phyloP scores from a whole-genome alignment of 2,329 filamentous ascomycete species.

The Colletotrichum sp. region DNA sequence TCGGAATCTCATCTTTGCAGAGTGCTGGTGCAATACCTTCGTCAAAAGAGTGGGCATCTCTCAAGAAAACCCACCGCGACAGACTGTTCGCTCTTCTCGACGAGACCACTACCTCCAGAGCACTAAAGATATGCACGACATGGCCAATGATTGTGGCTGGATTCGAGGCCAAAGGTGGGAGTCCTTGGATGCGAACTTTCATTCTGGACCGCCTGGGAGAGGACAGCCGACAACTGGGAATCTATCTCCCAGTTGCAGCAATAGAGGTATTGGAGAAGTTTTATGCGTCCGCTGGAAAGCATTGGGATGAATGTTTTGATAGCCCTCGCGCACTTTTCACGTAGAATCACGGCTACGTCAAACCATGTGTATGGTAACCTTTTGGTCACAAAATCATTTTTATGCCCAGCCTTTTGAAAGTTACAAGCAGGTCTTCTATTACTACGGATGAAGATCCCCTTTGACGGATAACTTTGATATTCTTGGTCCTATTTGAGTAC shows the following conservation, averaged over 20 bases:
- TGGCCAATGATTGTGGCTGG: constrained; percentile 15
- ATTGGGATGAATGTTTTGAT: constrained; percentile 15
- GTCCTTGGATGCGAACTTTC: neutral
- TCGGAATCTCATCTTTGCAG: constrained; percentile 40
- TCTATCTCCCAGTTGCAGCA: neutral
- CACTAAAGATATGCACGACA: neutral
- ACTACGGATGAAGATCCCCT: too few relatives aligned
- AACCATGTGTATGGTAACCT: too few relatives aligned
- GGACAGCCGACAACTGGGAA: neutral
- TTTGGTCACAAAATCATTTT: too few relatives aligned
- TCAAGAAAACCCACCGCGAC: constrained; percentile 10
- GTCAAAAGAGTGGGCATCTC: constrained; percentile 6
- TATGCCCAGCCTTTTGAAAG: too few relatives aligned
- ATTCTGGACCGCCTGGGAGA: neutral
- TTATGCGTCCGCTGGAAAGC: neutral
- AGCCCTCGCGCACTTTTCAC: neutral
- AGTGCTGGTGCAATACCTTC: constrained; percentile 31
- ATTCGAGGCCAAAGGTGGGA: neutral
- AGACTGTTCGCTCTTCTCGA: constrained; percentile 24
- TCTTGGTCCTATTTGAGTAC: too few relatives aligned
- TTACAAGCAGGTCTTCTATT: too few relatives aligned
- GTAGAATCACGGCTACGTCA: neutral
- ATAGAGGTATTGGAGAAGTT: neutral
- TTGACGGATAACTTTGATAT: too few relatives aligned
- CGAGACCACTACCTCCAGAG: neutral